Evolutionary conservation across 805 yeast genomes (phyloP), one percentile per base, ranked within the genome.

Genomic region (Metschnikowia cubensis): DNA sequence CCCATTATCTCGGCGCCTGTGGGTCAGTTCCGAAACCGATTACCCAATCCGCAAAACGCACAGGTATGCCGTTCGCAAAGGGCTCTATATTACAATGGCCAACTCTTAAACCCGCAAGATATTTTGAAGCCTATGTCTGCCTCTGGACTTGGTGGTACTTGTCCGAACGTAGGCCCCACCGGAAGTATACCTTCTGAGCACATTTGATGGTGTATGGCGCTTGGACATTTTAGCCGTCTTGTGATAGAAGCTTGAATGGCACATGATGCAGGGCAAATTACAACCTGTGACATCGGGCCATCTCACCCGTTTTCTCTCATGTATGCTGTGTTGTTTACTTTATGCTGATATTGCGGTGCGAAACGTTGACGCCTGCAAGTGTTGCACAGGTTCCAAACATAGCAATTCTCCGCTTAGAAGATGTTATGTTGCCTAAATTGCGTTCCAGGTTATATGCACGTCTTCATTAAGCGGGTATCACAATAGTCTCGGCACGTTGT

Each of bases 311-410:
- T 38, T 38, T n/a, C 32, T 6, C 35, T 36, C 41, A 38, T 38
- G 32, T 21, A 38, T 22, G 6, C 31, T 22, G 31, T 38, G 31
- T n/a, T 22, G 32, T 38, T 21, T 38, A 37, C 39, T 20, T 36
- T 36, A 25, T 36, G 29, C 18, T 35, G 5, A 38, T 38, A 22
- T 21, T 14, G 41, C 18, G 41, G 31, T 38, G 41, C 41, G 41
- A 38, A 38, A 38, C 41, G 40, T 15, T 38, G 41, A n/a, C 7
- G 32, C 41, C 41, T 38, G 41, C 31, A 38, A 38, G 20, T 22
- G 20, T 37, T 37, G 40, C 40, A 14, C 40, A n/a, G 15, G 18
- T 37, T 17, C 29, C 40, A 13, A 20, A 37, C 14, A 7, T 7
- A 14, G 32, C 32, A 14, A 40, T 8, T 22, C 1, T 40, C 35